Conservation (phyloP, 2,329 filamentous ascomycete genomes). For the Phyllosticta citribraziliensis region DNA sequence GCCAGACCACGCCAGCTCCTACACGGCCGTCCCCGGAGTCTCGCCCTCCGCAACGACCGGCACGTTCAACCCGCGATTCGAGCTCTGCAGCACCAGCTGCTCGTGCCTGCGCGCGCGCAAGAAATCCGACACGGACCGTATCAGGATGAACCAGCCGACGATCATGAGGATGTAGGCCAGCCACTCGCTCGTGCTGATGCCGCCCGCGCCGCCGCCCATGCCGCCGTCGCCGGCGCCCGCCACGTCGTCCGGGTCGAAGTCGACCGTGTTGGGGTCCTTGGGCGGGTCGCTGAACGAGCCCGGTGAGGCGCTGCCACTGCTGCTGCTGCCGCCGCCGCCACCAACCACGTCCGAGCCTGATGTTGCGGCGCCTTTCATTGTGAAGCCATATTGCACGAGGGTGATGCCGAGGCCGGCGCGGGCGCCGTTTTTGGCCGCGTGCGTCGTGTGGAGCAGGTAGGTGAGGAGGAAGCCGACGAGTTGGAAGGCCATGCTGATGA, state of each 20-base stretch:
- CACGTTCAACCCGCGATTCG: constrained; percentile 74
- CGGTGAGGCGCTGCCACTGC: background rate
- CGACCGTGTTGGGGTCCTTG: constrained; percentile 78
- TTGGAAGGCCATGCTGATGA: constrained; percentile 97
- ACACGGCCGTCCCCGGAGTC: constrained; percentile 13
- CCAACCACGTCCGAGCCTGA: constrained; percentile 10
- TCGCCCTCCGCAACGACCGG: constrained; percentile 84
- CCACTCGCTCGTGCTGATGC: constrained; percentile 72
- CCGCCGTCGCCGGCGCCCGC: constrained; percentile 32
- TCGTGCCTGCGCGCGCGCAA: constrained; percentile 81
- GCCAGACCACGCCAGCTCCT: background rate
- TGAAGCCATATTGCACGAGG: constrained; percentile 92
- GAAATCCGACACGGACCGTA: constrained; percentile 87
- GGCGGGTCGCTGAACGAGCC: constrained; percentile 53
- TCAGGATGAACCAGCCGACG: constrained; percentile 94
- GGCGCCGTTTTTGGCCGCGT: constrained; percentile 95
- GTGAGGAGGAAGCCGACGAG: constrained; percentile 95
- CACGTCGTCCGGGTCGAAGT: constrained; percentile 69
- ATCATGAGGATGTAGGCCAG: constrained; percentile 91
- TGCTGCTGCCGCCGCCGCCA: background rate
- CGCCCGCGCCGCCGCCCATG: constrained; percentile 31
- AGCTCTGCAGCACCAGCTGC: constrained; percentile 84
- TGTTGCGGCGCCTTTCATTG: constrained; percentile 61
- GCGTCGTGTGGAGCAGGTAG: constrained; percentile 93
- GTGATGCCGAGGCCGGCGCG: constrained; percentile 90